Evolutionary conservation across 805 yeast genomes (phyloP), one percentile per base, ranked within the genome.

Genomic region (Kuraishia borneana): DNA sequence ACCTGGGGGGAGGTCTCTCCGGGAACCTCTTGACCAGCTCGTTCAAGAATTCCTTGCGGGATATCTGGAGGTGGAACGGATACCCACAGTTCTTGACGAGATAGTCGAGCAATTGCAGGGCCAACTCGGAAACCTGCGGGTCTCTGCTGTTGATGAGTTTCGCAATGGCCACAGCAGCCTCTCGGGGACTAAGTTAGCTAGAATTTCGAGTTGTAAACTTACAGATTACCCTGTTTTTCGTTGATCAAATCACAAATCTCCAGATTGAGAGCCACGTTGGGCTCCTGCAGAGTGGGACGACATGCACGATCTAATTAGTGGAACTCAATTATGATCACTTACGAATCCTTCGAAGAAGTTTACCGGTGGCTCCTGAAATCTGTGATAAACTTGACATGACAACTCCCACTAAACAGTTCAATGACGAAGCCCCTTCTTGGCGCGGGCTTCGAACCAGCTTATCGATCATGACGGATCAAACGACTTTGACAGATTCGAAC

Each of bases 41-140:
- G 53, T 92, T 92, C 48, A 92, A 66, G 47, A 92, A 92, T 54
- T 89, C 97, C 57, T 92, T 88, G 39, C 97, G 72, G 3, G 95
- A 83, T 35, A 92, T 84, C 59, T 92, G 98, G 32, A 92, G 65
- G 44, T 92, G 98, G 60, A 92, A 75, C 6, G 98, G 96, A 55
- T 89, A 92, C 4, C 97, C 98, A 61, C 99, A 92, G 62, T 92
- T 92, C 60, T 92, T 92, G 35, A 92, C 98, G 45, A 92, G 63
- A 35, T 84, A 84, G 52, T 92, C 99, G 40, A 92, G 68, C 33
- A 73, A 49, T 45, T 25, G 50, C 26, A 84, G 60, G 2, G 87
- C 72, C 42, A 92, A 58, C 7, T 96, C 96, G 50, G 88, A 74
- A 22, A 87, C 81, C 48, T 83, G 94, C 1, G 94, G 76, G 44